Conservation (phyloP, 2,329 filamentous ascomycete species). For the Blastomyces gilchristii region DNA sequence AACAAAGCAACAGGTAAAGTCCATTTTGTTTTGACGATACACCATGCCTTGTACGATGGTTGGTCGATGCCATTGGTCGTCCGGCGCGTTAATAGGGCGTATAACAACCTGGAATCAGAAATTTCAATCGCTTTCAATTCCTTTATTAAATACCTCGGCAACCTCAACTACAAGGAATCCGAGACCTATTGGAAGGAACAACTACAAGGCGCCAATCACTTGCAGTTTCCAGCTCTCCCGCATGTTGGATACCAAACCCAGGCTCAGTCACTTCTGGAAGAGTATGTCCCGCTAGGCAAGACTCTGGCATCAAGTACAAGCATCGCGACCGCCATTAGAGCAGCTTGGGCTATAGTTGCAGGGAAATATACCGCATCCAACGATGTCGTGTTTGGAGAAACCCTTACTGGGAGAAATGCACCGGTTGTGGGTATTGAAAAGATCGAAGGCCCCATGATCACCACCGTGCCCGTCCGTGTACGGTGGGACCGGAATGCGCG, state of each 20-base stretch:
- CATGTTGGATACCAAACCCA: conserved; percentile 40
- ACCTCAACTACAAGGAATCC: conserved; percentile 32
- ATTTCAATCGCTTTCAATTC: conserved; percentile 34
- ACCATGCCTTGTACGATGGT: conserved; percentile 35
- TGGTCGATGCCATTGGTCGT: conserved; percentile 29
- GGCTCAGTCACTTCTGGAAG: conserved; percentile 23
- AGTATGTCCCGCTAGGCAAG: conserved; percentile 22
- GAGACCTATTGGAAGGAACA: conserved; percentile 41
- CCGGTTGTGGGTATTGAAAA: conserved; percentile 31
- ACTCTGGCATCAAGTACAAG: conserved; percentile 23
- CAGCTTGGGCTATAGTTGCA: conserved; percentile 31
- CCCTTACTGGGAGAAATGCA: conserved; percentile 33
- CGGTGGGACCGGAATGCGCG: conserved; percentile 24
- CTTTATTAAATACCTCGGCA: conserved; percentile 41
- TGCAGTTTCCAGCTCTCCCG: conserved; percentile 42
- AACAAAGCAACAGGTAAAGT: conserved; percentile 5
- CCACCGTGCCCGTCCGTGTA: conserved; percentile 35
- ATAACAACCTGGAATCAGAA: conserved; percentile 14
- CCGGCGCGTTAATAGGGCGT: conserved; percentile 22
- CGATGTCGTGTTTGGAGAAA: conserved; percentile 36
- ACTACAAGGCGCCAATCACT: conserved; percentile 33
- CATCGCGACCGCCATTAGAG: conserved; percentile 31
- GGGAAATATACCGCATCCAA: conserved; percentile 28
- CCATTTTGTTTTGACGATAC: conserved; percentile 27
- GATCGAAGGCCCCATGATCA: conserved; percentile 38